phyloP scores from a whole-genome alignment of 768 basidiomycete genomes.

The Trametes punicea region DNA sequence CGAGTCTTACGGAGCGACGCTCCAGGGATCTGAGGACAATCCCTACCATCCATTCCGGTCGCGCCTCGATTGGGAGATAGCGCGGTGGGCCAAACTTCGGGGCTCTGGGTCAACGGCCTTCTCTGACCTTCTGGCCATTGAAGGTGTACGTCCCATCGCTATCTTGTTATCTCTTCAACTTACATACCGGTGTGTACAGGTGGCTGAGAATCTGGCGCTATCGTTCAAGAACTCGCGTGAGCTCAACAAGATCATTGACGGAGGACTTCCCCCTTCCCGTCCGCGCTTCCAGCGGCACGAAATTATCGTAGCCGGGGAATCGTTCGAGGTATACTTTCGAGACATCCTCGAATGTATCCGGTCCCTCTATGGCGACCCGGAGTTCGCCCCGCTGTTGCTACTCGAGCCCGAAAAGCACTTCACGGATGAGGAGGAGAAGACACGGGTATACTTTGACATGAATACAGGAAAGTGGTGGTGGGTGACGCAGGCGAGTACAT shows the following conservation, averaged over 20 bases:
- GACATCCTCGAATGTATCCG: constrained; percentile 37
- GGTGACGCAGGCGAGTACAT: constrained; percentile 47
- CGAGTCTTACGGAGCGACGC: no score
- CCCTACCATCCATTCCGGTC: constrained; percentile 34
- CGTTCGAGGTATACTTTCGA: constrained; percentile 32
- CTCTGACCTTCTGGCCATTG: constrained; percentile 37
- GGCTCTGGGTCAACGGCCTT: constrained; percentile 38
- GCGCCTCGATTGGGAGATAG: constrained; percentile 39
- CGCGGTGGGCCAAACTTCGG: constrained; percentile 38
- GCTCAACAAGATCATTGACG: constrained; percentile 36
- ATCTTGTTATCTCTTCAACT: not conserved
- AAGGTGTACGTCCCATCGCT: constrained; percentile 32
- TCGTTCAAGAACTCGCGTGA: constrained; percentile 33
- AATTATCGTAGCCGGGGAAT: constrained; percentile 30
- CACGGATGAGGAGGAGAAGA: constrained; percentile 25
- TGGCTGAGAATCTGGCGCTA: constrained; percentile 28
- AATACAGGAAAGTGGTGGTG: constrained; percentile 54
- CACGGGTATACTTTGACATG: constrained; percentile 39
- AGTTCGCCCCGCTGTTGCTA: constrained; percentile 31
- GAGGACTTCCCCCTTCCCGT: constrained; percentile 23
- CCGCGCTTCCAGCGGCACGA: constrained; percentile 29
- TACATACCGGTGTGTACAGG: not conserved
- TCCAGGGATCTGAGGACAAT: no score
- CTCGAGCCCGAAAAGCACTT: constrained; percentile 39
- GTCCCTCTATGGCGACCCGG: constrained; percentile 34